A percentile compares a stretch with the other conserved stretches of the same genome.
phyloP scores from a whole-genome alignment of 306 rosid genomes.

The Biancaea sappan region DNA sequence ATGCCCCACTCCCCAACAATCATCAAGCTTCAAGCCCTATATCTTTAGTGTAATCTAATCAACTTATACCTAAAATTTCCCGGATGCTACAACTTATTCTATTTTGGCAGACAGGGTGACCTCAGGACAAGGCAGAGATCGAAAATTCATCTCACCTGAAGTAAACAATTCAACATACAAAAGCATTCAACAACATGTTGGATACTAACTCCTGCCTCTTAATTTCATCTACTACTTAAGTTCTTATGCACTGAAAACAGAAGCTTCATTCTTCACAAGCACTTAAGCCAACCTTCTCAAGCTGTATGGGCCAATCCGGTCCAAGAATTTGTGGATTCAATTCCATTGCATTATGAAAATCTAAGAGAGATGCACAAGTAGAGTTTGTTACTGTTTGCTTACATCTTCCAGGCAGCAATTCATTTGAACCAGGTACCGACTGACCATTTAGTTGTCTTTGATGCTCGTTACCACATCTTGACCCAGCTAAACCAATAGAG shows the following conservation, averaged over 20 bases:
- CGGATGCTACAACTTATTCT: conserved; percentile 47
- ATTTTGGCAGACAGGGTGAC: conserved; percentile 34
- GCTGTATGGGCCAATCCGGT: conserved; percentile 79
- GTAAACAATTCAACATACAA: conserved; percentile 39
- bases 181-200: conserved; percentile 36
- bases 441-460: conserved; percentile 33
- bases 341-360: conserved; percentile 76
- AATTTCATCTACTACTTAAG: conserved; percentile 28
- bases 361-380: conserved; percentile 52
- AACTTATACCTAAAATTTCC: conserved; percentile 32
- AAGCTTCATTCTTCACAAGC: conserved; percentile 67
- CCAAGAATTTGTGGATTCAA: conserved; percentile 79
- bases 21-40: conserved; percentile 50
- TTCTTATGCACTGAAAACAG: conserved; percentile 28
- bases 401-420: conserved; percentile 37
- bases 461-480: conserved; percentile 48
- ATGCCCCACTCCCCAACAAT: conserved; percentile 45
- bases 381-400: conserved; percentile 43
- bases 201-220: conserved; percentile 36
- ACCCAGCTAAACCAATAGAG: conserved; percentile 56
- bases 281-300: conserved; percentile 71
- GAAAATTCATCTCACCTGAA: conserved; percentile 38
- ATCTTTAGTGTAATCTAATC: conserved; percentile 50
- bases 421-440: conserved; percentile 40
- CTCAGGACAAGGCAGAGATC: conserved; percentile 35